A percentile compares a stretch with the other conserved stretches of the same genome.
phyloP scores from a whole-genome alignment of 768 basidiomycete species.

The Pholiota molesta region DNA sequence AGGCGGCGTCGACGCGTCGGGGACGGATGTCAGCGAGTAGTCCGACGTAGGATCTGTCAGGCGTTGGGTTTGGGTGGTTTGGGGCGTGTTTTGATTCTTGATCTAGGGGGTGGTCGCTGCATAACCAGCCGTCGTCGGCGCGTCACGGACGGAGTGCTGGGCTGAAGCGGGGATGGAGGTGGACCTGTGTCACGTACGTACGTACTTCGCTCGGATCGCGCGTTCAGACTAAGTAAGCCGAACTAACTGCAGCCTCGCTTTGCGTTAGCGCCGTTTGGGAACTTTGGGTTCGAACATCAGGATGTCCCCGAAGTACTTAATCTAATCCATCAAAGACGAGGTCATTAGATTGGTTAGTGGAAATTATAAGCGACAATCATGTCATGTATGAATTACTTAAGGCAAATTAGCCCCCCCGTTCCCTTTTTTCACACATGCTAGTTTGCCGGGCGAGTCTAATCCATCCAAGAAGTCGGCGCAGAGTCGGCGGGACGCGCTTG shows the following conservation, averaged over 20 bases:
- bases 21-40: not conserved
- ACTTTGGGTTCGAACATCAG: not conserved
- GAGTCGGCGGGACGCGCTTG: not conserved
- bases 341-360: not conserved
- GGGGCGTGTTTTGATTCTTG: not conserved
- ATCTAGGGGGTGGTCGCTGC: not conserved
- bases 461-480: not conserved
- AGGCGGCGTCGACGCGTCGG: not conserved
- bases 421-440: not conserved
- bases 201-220: too few relatives aligned
- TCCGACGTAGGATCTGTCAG: not conserved
- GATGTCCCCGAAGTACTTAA: not conserved
- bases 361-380: not conserved
- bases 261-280: too few relatives aligned
- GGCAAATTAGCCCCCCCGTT: not conserved
- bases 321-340: not conserved
- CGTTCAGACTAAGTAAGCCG: too few relatives aligned
- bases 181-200: too few relatives aligned
- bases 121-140: not conserved
- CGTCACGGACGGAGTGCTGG: not conserved
- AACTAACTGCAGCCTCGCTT: too few relatives aligned
- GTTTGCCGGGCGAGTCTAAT: conserved; percentile 1
- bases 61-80: too few relatives aligned
- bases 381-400: not conserved
- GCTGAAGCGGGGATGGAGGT: not conserved